phyloP scores from a whole-genome alignment of 371 early-diverging fungal species.

The Catenaria anguillulae region DNA sequence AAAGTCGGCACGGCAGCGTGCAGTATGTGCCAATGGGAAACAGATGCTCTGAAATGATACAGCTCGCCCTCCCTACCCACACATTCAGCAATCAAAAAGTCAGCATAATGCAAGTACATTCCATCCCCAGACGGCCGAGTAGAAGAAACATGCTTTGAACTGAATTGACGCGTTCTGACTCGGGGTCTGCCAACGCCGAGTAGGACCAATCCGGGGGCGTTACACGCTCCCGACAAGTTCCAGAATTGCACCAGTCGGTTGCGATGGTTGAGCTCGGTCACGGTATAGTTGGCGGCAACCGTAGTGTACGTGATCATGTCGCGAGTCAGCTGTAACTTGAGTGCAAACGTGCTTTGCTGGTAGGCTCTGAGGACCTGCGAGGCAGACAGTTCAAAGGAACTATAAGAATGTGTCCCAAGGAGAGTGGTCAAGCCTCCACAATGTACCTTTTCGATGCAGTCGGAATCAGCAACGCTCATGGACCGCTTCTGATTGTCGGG shows the following conservation, averaged over 20 bases:
- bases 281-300: constrained; percentile 8
- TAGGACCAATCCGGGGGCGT: constrained; percentile 10
- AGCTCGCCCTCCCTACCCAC: constrained; percentile 13
- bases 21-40: constrained; percentile 17
- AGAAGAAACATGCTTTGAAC: neutral
- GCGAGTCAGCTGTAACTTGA: constrained; percentile 8
- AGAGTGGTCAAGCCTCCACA: too few relatives aligned
- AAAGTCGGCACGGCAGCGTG: constrained; percentile 5
- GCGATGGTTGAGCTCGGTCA: constrained; percentile 17
- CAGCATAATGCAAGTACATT: too few relatives aligned
- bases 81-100: too few relatives aligned
- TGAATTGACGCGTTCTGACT: neutral
- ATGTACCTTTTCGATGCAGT: constrained; percentile 15
- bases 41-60: constrained; percentile 16
- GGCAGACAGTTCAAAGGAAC: too few relatives aligned
- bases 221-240: constrained; percentile 8
- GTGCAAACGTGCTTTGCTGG: constrained; percentile 8
- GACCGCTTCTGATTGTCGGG: constrained; percentile 8
- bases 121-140: too few relatives aligned
- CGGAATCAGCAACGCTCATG: constrained; percentile 11
- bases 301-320: neutral
- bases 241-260: constrained; percentile 17
- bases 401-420: too few relatives aligned
- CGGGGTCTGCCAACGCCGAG: neutral
- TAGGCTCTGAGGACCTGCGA: neutral